Conservation (phyloP, 140 eudicot species). For the Oenanthe javanica region DNA sequence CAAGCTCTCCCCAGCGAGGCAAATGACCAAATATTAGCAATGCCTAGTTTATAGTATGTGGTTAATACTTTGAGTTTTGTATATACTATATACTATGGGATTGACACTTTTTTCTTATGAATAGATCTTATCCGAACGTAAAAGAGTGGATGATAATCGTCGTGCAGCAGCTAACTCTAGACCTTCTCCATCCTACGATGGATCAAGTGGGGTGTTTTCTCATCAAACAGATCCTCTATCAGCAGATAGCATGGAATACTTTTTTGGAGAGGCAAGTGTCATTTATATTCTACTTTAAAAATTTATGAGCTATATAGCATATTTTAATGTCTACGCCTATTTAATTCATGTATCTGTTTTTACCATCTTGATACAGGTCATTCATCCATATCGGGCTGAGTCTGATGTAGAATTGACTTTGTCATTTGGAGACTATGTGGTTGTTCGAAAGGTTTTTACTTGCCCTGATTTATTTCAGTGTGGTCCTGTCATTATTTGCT, state of each 20-base stretch:
- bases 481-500: neutral
- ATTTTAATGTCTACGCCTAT: neutral
- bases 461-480: neutral
- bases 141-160: constrained; percentile 59
- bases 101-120: neutral
- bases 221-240: constrained; percentile 31
- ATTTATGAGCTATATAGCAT: neutral
- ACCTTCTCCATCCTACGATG: constrained; percentile 50
- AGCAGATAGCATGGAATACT: constrained; percentile 53
- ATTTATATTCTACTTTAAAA: neutral
- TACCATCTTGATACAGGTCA: constrained; percentile 36
- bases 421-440: constrained; percentile 74
- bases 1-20: neutral
- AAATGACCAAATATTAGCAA: neutral
- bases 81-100: neutral
- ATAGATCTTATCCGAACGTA: constrained; percentile 79
- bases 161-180: constrained; percentile 25
- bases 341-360: neutral
- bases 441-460: constrained; percentile 62
- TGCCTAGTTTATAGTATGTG: neutral
- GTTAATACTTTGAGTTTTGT: neutral
- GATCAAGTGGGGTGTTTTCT: constrained; percentile 30
- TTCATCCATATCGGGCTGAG: constrained; percentile 73
- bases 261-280: constrained; percentile 66
- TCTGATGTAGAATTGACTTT: constrained; percentile 77